Evolutionary conservation across 116 monocot genomes (phyloP), one percentile per base, ranked within the genome.

Genomic region (Iris pallida): DNA sequence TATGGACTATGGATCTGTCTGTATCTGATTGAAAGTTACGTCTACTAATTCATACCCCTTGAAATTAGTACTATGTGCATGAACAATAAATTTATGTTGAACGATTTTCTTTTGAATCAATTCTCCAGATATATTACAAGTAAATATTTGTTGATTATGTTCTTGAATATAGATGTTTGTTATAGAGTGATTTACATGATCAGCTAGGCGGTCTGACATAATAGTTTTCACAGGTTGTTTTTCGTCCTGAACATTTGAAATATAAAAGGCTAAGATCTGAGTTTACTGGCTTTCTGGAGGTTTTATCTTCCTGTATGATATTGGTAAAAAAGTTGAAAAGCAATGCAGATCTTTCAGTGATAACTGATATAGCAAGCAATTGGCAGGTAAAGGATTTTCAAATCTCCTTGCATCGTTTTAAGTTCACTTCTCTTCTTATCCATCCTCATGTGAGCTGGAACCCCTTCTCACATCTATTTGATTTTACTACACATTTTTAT

Each of bases 141-240:
- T 30, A 30, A 30, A 30, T 30, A 1, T 30, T 1, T 30, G 30
- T 30, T 30, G 30, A 30, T n/a, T n/a, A n/a, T n/a, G n/a, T 63
- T 16, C 8, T 61, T 55, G 16, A 30, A 30, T 30, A 30, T 30
- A 3, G 30, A 30, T 30, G 30, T 30, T 30, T 30, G 30, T 30
- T 30, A 30, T 30, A 30, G 30, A 30, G 30, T 30, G 30, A 30
- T 30, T 30, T 30, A 30, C 30, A 30, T 30, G 30, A 30, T 30
- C 30, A 30, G 30, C 30, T 30, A 30, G 30, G 0, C 30, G 30
- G 30, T 30, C 71, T 59, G 46, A 70, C n/a, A n/a, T n/a, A n/a
- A n/a, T n/a, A n/a, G n/a, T n/a, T n/a, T 44, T 86, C 64, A 52
- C 82, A 98, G 98, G 75, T 93, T 74, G 88, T 90, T 5, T 98